Conservation (phyloP, 129 eudicot genomes). For the Deinandra increscens region DNA sequence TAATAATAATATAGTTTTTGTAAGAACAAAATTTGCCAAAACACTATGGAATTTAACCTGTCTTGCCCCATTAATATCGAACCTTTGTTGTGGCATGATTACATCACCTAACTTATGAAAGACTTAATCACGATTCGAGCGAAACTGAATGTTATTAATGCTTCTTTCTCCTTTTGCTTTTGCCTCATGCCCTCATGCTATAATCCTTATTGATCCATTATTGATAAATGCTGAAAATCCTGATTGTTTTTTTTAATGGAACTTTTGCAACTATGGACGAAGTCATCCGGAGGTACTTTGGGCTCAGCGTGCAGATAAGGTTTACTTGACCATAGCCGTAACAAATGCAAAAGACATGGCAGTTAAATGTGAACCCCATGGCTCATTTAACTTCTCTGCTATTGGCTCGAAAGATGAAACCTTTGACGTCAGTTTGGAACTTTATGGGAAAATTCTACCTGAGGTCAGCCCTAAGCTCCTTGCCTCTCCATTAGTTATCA, state of each 20-base stretch:
- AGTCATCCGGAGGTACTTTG: constrained; percentile 82
- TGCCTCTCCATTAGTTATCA: not conserved
- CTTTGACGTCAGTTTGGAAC: constrained; percentile 54
- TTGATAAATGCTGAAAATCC: not conserved
- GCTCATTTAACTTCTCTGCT: constrained; percentile 65
- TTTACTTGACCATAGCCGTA: constrained; percentile 66
- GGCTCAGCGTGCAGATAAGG: constrained; percentile 89
- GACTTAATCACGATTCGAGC: not conserved
- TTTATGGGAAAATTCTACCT: constrained; percentile 56
- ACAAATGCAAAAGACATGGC: constrained; percentile 71
- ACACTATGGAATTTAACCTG: not conserved
- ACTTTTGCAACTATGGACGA: constrained; percentile 38
- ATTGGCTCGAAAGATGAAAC: constrained; percentile 55
- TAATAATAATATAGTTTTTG: not conserved
- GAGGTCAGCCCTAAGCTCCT: constrained; percentile 35
- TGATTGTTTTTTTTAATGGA: constrained; percentile 6
- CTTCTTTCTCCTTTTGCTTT: not conserved
- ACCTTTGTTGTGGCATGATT: not conserved
- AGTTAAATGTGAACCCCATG: constrained; percentile 66
- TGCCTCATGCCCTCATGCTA: not conserved
- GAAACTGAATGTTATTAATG: not conserved
- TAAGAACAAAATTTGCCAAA: not conserved
- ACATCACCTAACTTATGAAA: not conserved
- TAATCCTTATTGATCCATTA: too few species aligned
- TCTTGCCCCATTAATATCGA: not conserved